Conservation (phyloP, 257 asterid genomes). For the Petunia axillaris region DNA sequence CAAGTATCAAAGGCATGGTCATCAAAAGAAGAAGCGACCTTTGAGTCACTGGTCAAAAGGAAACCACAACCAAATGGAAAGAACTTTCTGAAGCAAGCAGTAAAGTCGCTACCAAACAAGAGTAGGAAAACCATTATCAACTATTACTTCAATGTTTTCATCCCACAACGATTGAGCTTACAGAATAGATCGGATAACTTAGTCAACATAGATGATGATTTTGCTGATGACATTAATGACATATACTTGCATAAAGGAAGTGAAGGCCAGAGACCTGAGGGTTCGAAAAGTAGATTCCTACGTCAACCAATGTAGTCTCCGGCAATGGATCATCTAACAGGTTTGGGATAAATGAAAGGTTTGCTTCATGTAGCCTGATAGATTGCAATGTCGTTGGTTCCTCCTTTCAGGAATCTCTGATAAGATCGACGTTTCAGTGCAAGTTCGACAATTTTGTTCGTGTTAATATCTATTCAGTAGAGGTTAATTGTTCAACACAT, state of each 20-base stretch:
- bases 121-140: conserved; percentile 41
- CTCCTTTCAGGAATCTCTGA: conserved; percentile 12
- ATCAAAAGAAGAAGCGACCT: conserved; percentile 49
- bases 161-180: conserved; percentile 57
- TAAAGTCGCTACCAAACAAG: conserved; percentile 53
- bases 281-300: conserved; percentile 42
- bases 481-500: conserved; percentile 13
- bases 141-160: conserved; percentile 68
- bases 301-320: conserved; percentile 33
- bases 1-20: conserved; percentile 64
- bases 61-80: conserved; percentile 42
- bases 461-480: conserved; percentile 4
- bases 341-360: conserved; percentile 17
- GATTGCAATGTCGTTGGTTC: background rate
- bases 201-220: conserved; percentile 61
- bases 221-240: conserved; percentile 36
- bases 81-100: conserved; percentile 57
- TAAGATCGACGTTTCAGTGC: background rate
- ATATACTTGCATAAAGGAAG: conserved; percentile 34
- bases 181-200: conserved; percentile 44
- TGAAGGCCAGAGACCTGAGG: conserved; percentile 33
- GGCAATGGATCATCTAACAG: background rate
- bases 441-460: background rate
- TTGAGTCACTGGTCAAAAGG: conserved; percentile 53
- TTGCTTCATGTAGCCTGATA: conserved; percentile 23